Evolutionary conservation across 208 protist species (phyloP).

Genomic region (Leishmania lainsoni): DNA sequence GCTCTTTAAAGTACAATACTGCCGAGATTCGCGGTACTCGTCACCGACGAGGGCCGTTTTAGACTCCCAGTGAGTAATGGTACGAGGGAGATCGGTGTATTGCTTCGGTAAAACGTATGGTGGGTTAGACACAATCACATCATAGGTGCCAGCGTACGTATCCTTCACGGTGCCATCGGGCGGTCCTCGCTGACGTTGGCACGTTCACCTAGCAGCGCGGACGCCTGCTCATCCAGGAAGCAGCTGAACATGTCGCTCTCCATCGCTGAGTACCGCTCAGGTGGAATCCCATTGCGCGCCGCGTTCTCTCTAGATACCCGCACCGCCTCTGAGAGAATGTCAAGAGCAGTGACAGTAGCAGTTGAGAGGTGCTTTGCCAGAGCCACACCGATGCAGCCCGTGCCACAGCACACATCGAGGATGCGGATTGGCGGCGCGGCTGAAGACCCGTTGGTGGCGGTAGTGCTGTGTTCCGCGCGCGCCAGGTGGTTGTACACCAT

Average conservation of each 20-base stretch:
- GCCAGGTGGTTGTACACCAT: constrained; percentile 52
- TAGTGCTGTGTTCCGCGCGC: constrained; percentile 2
- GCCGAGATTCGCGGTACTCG: constrained; percentile 52
- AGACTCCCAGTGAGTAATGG: constrained; percentile 78
- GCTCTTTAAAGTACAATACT: constrained; percentile 90
- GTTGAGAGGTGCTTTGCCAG: constrained; percentile 70
- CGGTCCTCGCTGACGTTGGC: constrained; percentile 7
- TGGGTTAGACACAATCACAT: constrained; percentile 86
- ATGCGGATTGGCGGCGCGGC: constrained; percentile 31
- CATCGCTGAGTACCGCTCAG: constrained; percentile 47
- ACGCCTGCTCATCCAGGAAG: constrained; percentile 35
- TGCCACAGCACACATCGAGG: constrained; percentile 88
- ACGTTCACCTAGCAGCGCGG: not conserved
- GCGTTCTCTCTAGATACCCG: constrained; percentile 56
- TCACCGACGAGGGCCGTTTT: constrained; percentile 86
- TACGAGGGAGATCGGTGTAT: constrained; percentile 66
- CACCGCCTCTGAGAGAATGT: constrained; percentile 67
- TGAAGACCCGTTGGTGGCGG: not conserved
- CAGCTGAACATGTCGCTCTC: constrained; percentile 82
- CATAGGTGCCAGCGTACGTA: constrained; percentile 51
- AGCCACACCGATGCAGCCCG: constrained; percentile 87
- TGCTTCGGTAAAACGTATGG: constrained; percentile 85
- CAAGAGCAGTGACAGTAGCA: constrained; percentile 59
- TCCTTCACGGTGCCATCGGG: constrained; percentile 7
- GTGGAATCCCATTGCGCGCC: constrained; percentile 52